Percentiles rank a stretch among this genome's conserved stretches.
Evolutionary conservation across 148 eudicot genomes (phyloP).

Genomic region (Rhododendron simsii): DNA sequence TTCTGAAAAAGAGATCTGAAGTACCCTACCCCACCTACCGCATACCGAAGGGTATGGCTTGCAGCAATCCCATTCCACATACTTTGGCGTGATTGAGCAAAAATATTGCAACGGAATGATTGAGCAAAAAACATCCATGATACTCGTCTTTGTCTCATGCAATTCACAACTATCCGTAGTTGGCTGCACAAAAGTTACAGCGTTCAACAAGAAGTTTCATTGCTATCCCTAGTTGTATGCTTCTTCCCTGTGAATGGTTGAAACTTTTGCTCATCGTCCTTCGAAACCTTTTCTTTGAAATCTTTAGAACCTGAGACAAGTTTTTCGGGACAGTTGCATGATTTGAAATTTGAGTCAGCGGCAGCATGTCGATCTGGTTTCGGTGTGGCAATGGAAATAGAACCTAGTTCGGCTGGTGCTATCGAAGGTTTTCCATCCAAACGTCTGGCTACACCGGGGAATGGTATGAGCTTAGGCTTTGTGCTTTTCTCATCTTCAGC

Average conservation of each 20-base stretch:
- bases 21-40: too few species aligned
- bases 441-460: slow-evolving; percentile 11
- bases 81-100: too few species aligned
- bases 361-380: not conserved
- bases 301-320: not conserved
- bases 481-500: not conserved
- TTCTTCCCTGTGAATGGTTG: slow-evolving; percentile 17
- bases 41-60: not conserved
- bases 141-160: not conserved
- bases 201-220: not conserved
- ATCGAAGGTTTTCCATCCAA: slow-evolving; percentile 2
- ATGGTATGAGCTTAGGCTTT: slow-evolving; percentile 5
- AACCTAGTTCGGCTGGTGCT: not conserved
- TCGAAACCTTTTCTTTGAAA: not conserved
- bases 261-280: slow-evolving; percentile 2
- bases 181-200: not conserved
- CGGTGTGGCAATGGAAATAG: not conserved
- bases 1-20: too few species aligned
- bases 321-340: not conserved
- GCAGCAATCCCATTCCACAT: not conserved
- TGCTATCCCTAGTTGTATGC: not conserved
- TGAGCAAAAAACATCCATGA: not conserved
- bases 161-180: not conserved
- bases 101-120: not conserved
- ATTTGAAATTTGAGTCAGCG: not conserved